A percentile compares a stretch with the other conserved stretches of the same genome.
phyloP scores from a whole-genome alignment of 192 early-diverging fungal genomes.

The Funneliformis geosporum region DNA sequence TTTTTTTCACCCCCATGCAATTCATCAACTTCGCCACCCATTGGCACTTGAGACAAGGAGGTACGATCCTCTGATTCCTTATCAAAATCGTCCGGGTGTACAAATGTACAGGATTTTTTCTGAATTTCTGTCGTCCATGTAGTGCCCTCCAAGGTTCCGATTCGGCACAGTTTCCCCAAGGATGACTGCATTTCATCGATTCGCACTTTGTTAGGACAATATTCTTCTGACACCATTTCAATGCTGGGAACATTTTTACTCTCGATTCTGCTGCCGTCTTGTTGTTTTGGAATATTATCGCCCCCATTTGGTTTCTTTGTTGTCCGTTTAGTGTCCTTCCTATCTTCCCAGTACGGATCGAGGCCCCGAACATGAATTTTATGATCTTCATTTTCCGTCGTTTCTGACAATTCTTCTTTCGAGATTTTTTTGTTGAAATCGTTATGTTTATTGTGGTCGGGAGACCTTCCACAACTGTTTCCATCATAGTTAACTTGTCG shows the following conservation, averaged over 20 bases:
- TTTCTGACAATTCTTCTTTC: no score
- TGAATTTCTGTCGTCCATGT: constrained; percentile 5
- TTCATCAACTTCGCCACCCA: constrained; percentile 1
- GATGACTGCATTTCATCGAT: constrained; percentile 13
- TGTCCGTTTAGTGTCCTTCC: no score
- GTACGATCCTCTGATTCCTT: neutral
- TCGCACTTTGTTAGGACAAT: constrained; percentile 10
- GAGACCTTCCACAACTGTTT: neutral
- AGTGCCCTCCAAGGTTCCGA: constrained; percentile 14
- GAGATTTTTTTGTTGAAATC: no score
- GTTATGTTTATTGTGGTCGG: constrained; percentile 22
- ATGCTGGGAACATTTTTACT: constrained; percentile 7
- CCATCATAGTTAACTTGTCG: constrained; percentile 19
- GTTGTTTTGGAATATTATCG: neutral
- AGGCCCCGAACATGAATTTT: constrained; percentile 22
- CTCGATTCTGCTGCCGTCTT: neutral
- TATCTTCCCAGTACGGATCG: no score
- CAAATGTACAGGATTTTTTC: constrained; percentile 15
- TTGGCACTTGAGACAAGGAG: constrained; percentile 1
- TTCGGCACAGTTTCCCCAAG: constrained; percentile 24
- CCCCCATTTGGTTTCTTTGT: no score
- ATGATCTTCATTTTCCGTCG: neutral
- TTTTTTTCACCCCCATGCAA: neutral
- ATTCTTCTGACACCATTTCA: constrained; percentile 4
- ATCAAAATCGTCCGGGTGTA: neutral